Conservation (phyloP, 106 monocot genomes). For the Platanthera guangdongensis region DNA sequence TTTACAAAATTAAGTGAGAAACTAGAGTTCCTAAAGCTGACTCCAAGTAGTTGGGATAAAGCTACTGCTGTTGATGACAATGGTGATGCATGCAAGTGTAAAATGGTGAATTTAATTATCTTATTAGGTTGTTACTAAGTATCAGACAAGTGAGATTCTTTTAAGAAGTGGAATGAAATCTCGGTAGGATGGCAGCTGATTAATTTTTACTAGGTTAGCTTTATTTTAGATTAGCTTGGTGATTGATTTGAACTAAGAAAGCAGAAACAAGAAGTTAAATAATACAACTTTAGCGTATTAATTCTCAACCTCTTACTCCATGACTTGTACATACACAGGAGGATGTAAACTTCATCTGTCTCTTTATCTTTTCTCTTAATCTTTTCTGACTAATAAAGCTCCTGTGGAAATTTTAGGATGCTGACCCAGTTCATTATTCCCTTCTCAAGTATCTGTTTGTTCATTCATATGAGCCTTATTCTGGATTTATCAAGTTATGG, state of each 20-base stretch:
- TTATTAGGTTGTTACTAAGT: too few relatives aligned
- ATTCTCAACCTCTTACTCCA: neutral
- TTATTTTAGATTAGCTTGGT: neutral
- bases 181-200: neutral
- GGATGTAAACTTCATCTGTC: neutral
- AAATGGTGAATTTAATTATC: too few relatives aligned
- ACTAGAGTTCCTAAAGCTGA: too few relatives aligned
- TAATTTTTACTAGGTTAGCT: neutral
- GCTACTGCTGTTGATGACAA: too few relatives aligned
- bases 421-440: conserved; percentile 54
- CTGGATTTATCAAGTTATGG: conserved; percentile 78
- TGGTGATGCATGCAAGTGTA: too few relatives aligned
- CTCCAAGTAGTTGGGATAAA: too few relatives aligned
- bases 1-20: too few relatives aligned
- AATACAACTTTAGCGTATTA: neutral
- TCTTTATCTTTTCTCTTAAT: neutral
- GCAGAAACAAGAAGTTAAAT: neutral
- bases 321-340: neutral
- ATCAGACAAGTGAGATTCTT: too few relatives aligned
- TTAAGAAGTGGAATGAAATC: too few relatives aligned
- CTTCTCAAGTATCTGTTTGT: conserved; percentile 82
- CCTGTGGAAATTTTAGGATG: conserved; percentile 46
- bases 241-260: neutral
- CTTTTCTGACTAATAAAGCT: conserved; percentile 3
- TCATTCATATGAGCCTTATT: conserved; percentile 76